Percentiles rank a stretch among this genome's conserved stretches.
phyloP scores from a whole-genome alignment of 371 early-diverging fungal species.

The Zopfochytrium polystomum region DNA sequence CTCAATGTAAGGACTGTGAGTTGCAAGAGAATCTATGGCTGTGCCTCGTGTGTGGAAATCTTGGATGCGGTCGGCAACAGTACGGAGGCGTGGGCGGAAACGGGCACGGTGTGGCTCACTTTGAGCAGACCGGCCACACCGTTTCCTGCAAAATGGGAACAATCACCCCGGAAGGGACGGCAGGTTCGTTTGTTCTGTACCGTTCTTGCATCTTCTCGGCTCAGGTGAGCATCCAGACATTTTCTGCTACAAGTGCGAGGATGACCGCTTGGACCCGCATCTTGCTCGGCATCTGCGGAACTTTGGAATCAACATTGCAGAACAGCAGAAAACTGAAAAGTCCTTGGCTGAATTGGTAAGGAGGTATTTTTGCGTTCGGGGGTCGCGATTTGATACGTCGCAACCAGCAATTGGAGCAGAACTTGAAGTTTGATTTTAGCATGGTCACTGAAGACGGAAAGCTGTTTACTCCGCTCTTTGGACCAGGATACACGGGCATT shows the following conservation, averaged over 20 bases:
- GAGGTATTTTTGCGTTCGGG: not conserved
- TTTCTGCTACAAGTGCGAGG: conserved; percentile 89
- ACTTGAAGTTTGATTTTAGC: conserved; percentile 92
- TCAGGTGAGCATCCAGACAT: conserved; percentile 55
- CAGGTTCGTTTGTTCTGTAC: conserved; percentile 58
- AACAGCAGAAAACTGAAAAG: conserved; percentile 86
- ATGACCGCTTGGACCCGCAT: conserved; percentile 76
- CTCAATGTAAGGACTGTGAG: conserved; percentile 86
- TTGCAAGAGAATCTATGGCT: conserved; percentile 71
- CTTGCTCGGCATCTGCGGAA: conserved; percentile 72
- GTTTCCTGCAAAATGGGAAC: conserved; percentile 91
- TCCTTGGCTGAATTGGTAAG: conserved; percentile 82
- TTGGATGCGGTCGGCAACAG: conserved; percentile 76
- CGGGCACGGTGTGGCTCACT: conserved; percentile 93
- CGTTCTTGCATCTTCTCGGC: not conserved
- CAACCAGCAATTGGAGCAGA: conserved; percentile 88
- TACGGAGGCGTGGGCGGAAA: conserved; percentile 99
- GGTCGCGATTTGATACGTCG: conserved; percentile 4
- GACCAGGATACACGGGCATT: conserved; percentile 89
- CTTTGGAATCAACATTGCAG: conserved; percentile 85
- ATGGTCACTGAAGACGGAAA: conserved; percentile 96
- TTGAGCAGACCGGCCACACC: conserved; percentile 75
- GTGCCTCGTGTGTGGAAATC: conserved; percentile 61
- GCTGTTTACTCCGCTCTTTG: conserved; percentile 74
- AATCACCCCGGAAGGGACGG: conserved; percentile 95